Evolutionary conservation across 1,284 basidiomycete genomes (phyloP), one percentile per base, ranked within the genome.

Genomic region (Pseudozyma pruni): DNA sequence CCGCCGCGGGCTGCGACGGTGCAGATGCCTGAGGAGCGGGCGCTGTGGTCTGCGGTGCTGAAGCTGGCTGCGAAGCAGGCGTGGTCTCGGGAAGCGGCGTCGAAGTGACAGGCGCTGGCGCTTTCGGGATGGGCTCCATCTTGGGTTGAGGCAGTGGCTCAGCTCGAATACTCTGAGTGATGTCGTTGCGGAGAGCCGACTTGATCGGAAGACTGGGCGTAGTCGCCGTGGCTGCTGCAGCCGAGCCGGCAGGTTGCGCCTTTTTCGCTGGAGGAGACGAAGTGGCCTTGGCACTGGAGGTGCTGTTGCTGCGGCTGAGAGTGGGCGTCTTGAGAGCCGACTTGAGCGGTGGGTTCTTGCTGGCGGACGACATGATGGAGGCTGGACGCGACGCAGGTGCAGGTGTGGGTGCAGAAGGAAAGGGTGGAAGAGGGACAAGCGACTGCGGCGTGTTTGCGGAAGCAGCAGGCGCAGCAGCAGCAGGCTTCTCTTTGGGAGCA

Each of bases 291-390:
- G 54, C 46, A 42, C 68, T 72, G 4, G 52, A 22, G 22, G 33
- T 49, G 52, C 68, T 74, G 47, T 62, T 66, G 34, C 53, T 44
- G 6, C 72, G 58, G 47, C 64, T 62, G 17, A 70, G 33, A 6
- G 62, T 59, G 14, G 67, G 61, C 14, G 63, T 50, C 66, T 78
- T 78, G 50, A 78, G 72, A 13, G 76, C 74, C 34, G 76, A 75
- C 59, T 76, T 78, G 41, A 78, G 63, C 25, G 76, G 76, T 3
- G 74, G 63, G 32, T 50, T 72, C 59, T 70, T 72, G 35, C 50
- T 60, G 6, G 69, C 69, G 29, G 69, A 71, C 8, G 61, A 64
- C 50, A 54, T 57, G 57, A 71, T 44, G 14, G 68, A 71, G 23
- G 64, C 56, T 0, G 66, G 60, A 9, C 54, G 63, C 35, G 72